Evolutionary conservation across 192 early-diverging fungal genomes (phyloP).

Genomic region (Chytriomyces confervae): DNA sequence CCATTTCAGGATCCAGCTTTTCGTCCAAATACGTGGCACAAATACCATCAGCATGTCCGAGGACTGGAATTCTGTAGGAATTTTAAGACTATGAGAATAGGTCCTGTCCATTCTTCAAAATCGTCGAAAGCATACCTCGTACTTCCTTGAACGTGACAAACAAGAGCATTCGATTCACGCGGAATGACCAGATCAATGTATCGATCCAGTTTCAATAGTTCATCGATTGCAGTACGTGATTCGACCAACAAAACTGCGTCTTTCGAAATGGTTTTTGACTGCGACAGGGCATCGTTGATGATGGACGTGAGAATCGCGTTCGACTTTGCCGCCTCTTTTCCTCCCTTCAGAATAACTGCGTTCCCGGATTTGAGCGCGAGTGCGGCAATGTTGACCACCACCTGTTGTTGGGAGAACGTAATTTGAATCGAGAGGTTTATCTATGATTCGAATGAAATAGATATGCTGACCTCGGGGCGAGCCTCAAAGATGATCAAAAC

Average conservation of each 20-base stretch:
- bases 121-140: constrained; percentile 1
- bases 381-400: constrained; percentile 95
- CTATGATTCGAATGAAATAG: too few species aligned
- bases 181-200: constrained; percentile 98
- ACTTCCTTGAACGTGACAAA: constrained; percentile 54
- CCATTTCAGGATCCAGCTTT: constrained; percentile 77
- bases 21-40: constrained; percentile 92
- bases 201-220: constrained; percentile 81
- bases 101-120: not conserved
- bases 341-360: constrained; percentile 97
- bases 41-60: constrained; percentile 98
- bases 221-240: constrained; percentile 86
- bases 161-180: constrained; percentile 88
- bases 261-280: not conserved
- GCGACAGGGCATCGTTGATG: constrained; percentile 78
- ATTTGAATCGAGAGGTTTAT: too few species aligned
- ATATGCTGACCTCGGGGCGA: constrained; percentile 77
- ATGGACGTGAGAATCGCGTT: constrained; percentile 77
- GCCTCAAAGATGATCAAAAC: constrained; percentile 98
- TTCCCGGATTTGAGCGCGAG: constrained; percentile 97
- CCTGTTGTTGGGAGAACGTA: not conserved
- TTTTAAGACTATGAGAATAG: not conserved
- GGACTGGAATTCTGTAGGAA: constrained; percentile 91
- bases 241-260: constrained; percentile 86
- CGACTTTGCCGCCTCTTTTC: constrained; percentile 86